phyloP scores from a whole-genome alignment of 495 filamentous ascomycete genomes.

The Chaetomium tenue region DNA sequence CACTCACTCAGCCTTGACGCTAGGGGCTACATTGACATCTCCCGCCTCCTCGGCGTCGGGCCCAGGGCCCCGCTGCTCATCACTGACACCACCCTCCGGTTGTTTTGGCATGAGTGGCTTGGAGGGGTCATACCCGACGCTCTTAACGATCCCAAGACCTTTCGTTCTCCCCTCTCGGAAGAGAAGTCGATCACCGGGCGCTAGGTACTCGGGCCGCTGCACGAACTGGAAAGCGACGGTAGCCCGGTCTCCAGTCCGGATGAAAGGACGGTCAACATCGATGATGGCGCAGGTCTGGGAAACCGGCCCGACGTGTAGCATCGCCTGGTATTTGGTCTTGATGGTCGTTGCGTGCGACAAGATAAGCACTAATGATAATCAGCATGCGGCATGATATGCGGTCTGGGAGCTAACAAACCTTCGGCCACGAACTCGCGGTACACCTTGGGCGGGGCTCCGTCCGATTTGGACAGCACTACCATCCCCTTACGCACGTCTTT shows the following conservation, averaged over 20 bases:
- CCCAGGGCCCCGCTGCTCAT: conserved; percentile 4
- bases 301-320: conserved; percentile 95
- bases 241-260: conserved; percentile 89
- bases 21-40: conserved; percentile 1
- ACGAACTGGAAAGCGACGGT: conserved; percentile 91
- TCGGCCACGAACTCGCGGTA: conserved; percentile 92
- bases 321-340: conserved; percentile 95
- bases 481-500: conserved; percentile 98
- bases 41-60: not conserved
- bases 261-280: conserved; percentile 94
- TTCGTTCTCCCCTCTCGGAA: conserved; percentile 96
- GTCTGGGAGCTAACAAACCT: conserved; percentile 37
- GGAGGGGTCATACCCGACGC: conserved; percentile 76
- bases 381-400: not conserved
- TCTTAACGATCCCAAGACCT: conserved; percentile 91
- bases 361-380: conserved; percentile 66
- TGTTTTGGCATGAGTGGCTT: conserved; percentile 39
- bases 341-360: conserved; percentile 98
- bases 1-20: conserved; percentile 19
- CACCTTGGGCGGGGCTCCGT: conserved; percentile 68
- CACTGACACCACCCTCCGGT: conserved; percentile 24
- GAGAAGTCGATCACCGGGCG: conserved; percentile 80
- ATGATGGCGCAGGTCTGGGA: conserved; percentile 96
- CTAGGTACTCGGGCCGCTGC: conserved; percentile 92
- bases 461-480: conserved; percentile 89